A percentile compares a stretch with the other conserved stretches of the same genome.
These are phyloP conservation scores for Tylopilus plumbeoviolaceoides DNA, from an alignment of 768 basidiomycete genomes.

Conservation along the genomic window DNA sequence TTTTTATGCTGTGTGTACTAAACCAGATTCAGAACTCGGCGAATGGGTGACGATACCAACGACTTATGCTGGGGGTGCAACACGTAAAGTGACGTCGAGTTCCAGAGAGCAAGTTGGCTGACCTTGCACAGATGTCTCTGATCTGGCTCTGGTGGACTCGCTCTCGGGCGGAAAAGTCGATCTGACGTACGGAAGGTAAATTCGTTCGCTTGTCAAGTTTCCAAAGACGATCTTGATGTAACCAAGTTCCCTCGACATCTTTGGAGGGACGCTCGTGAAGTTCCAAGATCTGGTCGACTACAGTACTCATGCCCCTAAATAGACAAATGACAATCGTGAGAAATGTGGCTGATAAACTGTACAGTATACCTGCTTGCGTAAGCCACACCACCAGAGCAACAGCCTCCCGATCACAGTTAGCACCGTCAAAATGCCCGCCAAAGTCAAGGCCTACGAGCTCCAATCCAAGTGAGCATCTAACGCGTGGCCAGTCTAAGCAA, in stretches of 20 bases:
- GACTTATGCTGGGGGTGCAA: slow-evolving; percentile 97
- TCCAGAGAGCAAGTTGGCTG: neutral
- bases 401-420: slow-evolving; percentile 30
- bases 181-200: slow-evolving; percentile 37
- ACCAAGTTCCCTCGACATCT: slow-evolving; percentile 61
- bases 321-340: slow-evolving; percentile 22
- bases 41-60: slow-evolving; percentile 90
- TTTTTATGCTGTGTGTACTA: slow-evolving; percentile 1
- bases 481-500: neutral
- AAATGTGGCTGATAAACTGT: slow-evolving; percentile 43
- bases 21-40: slow-evolving; percentile 60
- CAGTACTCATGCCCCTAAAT: neutral
- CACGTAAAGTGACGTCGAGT: slow-evolving; percentile 45
- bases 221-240: neutral
- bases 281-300: slow-evolving; percentile 47
- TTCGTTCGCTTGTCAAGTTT: neutral
- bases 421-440: slow-evolving; percentile 69
- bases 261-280: slow-evolving; percentile 60
- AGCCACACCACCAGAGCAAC: slow-evolving; percentile 29
- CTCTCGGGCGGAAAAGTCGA: slow-evolving; percentile 77
- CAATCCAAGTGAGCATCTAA: slow-evolving; percentile 75
- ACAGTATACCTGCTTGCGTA: slow-evolving; percentile 32
- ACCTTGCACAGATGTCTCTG: slow-evolving; percentile 59
- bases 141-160: slow-evolving; percentile 74
- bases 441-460: slow-evolving; percentile 96